Evolutionary conservation across 225 moss, liverwort and hornwort species (phyloP).

Genomic region (Rhytidiadelphus loreus): DNA sequence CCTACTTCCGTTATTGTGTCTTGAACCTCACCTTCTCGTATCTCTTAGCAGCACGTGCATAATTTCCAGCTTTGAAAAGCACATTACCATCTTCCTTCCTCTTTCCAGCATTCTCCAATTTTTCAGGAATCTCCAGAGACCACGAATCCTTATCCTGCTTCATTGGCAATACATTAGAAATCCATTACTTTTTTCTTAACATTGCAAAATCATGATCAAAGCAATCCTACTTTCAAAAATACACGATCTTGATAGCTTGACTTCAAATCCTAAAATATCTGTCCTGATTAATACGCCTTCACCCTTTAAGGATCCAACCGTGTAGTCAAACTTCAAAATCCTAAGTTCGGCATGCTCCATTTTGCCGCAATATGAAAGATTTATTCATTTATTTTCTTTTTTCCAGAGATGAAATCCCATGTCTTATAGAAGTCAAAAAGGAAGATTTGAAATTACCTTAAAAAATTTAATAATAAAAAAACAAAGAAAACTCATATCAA

Average conservation of each 20-base stretch:
- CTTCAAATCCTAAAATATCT: not conserved
- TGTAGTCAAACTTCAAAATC: not conserved
- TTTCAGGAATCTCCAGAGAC: constrained; percentile 64
- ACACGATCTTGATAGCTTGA: too few relatives aligned
- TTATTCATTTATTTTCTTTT: not conserved
- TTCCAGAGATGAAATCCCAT: not conserved
- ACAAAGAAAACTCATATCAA: not conserved
- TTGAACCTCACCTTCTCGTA: constrained; percentile 56
- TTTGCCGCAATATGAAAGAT: not conserved
- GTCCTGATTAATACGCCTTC: not conserved
- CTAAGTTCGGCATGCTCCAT: not conserved
- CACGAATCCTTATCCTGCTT: constrained; percentile 80
- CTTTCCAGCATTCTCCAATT: constrained; percentile 49
- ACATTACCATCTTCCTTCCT: constrained; percentile 80
- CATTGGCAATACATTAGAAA: not conserved
- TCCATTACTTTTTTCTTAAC: not conserved
- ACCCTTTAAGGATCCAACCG: not conserved
- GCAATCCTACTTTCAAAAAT: not conserved
- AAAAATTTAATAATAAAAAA: not conserved
- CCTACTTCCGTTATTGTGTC: not conserved
- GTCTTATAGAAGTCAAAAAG: not conserved
- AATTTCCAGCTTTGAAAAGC: constrained; percentile 66
- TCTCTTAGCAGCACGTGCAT: constrained; percentile 62
- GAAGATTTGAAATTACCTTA: not conserved
- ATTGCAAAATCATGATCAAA: not conserved